Evolutionary conservation across 2,329 filamentous ascomycete species (phyloP).

Genomic region (Colletotrichum sp.): DNA sequence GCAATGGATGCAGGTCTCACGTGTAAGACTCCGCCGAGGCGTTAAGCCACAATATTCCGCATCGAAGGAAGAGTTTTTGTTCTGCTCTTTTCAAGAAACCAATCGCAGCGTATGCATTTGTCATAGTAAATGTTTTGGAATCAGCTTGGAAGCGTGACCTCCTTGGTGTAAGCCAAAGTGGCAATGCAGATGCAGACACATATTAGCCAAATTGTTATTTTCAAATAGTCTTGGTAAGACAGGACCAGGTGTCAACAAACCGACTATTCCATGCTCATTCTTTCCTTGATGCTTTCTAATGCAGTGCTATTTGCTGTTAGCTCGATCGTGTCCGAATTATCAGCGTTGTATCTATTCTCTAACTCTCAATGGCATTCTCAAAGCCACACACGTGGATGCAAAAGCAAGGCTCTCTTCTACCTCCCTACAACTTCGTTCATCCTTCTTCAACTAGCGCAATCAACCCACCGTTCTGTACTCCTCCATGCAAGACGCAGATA

Average conservation of each 20-base stretch:
- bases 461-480: background rate
- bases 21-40: background rate
- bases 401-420: background rate
- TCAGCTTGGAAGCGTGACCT: background rate
- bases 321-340: background rate
- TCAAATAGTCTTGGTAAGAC: background rate
- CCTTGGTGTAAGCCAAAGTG: background rate
- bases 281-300: background rate
- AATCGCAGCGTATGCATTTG: background rate
- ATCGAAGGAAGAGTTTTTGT: background rate
- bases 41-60: background rate
- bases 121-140: background rate
- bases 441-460: background rate
- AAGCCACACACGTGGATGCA: background rate
- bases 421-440: background rate
- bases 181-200: background rate
- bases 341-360: background rate
- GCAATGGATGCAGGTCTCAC: background rate
- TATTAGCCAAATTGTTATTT: background rate
- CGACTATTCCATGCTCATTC: background rate
- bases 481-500: background rate
- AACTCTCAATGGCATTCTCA: background rate
- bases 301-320: background rate
- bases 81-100: background rate
- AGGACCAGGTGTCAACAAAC: background rate